Evolutionary conservation across 331 rosid genomes (phyloP).

Genomic region (Malus hybrid): DNA sequence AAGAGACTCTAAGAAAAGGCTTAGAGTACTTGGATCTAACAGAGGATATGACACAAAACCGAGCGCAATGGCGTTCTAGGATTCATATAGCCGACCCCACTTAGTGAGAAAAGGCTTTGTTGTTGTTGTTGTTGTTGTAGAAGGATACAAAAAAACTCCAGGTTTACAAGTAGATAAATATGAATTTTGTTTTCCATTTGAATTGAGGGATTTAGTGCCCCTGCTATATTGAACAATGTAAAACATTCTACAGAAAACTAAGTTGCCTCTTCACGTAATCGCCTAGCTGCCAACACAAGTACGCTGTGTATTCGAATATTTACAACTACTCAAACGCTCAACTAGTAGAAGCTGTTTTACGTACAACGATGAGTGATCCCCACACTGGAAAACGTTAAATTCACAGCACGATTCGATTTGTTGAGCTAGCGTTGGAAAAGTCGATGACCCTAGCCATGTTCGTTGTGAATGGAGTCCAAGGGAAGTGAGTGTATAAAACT

Average conservation of each 20-base stretch:
- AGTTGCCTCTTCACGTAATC: not conserved
- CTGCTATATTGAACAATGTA: not conserved
- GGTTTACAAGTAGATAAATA: too few species aligned
- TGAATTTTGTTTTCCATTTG: too few species aligned
- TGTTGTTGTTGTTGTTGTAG: too few species aligned
- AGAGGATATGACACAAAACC: too few species aligned
- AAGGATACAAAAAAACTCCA: too few species aligned
- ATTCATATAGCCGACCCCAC: too few species aligned
- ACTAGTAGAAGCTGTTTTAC: not conserved
- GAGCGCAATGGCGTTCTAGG: too few species aligned
- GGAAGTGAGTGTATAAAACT: not conserved
- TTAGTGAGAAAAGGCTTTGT: too few species aligned
- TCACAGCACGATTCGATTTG: not conserved
- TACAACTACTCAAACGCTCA: not conserved
- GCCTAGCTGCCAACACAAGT: not conserved
- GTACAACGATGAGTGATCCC: not conserved
- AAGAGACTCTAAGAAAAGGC: too few species aligned
- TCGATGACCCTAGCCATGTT: conserved; percentile 34
- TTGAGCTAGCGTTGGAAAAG: not conserved
- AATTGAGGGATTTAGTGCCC: not conserved
- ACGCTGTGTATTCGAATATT: not conserved
- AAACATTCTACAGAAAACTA: not conserved
- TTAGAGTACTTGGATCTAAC: too few species aligned
- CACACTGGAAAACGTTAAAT: not conserved
- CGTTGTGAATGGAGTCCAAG: not conserved